Percentiles rank a stretch among this genome's conserved stretches.
Evolutionary conservation across 2,329 filamentous ascomycete species (phyloP).

Genomic region (Neurospora sp.): DNA sequence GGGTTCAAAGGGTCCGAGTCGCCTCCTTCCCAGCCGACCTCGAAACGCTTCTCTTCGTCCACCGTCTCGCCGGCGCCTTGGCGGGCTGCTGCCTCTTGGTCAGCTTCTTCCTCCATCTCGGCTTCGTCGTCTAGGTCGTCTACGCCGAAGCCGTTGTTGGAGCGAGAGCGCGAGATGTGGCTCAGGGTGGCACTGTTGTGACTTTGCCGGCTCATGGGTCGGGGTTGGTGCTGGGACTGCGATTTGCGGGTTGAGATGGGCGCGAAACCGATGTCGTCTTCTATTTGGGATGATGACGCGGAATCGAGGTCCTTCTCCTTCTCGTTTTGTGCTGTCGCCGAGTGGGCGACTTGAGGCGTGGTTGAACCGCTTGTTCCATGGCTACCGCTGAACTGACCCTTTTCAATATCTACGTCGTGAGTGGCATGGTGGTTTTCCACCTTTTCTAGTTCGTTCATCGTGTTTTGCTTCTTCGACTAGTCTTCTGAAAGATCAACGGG

Average conservation of each 20-base stretch:
- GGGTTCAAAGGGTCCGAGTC: conserved; percentile 67
- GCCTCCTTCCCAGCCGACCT: conserved; percentile 61
- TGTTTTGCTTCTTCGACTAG: neutral
- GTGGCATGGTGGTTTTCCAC: neutral
- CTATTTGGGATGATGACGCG: neutral
- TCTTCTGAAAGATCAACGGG: too few species aligned
- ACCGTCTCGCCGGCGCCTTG: neutral
- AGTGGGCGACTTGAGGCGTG: neutral
- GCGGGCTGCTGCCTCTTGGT: neutral
- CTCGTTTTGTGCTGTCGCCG: neutral
- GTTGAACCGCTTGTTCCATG: neutral
- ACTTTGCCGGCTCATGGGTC: conserved; percentile 9
- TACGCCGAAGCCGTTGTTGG: conserved; percentile 35
- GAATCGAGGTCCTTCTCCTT: neutral
- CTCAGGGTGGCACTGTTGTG: neutral
- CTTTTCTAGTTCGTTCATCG: neutral
- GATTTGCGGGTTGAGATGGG: neutral
- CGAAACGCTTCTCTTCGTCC: conserved; percentile 39
- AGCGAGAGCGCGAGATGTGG: conserved; percentile 22
- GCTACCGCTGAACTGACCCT: neutral
- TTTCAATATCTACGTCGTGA: neutral
- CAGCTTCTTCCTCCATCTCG: conserved; percentile 5
- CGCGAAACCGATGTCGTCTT: neutral
- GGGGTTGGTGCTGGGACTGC: neutral
- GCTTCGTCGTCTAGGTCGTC: conserved; percentile 20